phyloP scores from a whole-genome alignment of 2,329 filamentous ascomycete genomes.

The Phaeosphaeriaceae sp. region DNA sequence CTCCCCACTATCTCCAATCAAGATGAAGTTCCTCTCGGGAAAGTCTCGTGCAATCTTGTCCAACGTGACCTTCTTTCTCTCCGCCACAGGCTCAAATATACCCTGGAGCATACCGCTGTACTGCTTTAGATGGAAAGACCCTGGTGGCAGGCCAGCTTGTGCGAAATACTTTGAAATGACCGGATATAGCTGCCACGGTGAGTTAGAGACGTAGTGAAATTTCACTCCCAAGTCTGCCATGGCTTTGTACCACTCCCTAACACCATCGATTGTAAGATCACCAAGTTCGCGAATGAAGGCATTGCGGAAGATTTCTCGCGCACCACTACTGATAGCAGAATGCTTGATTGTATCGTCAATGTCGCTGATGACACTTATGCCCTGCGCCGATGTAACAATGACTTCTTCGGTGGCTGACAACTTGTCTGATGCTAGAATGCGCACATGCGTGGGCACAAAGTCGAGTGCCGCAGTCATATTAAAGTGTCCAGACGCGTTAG shows the following conservation, averaged over 20 bases:
- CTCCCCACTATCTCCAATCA: slow-evolving; percentile 95
- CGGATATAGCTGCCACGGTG: slow-evolving; percentile 96
- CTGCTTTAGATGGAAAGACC: slow-evolving; percentile 93
- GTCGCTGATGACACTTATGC: slow-evolving; percentile 93
- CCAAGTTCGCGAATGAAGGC: slow-evolving; percentile 87
- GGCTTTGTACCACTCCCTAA: slow-evolving; percentile 84
- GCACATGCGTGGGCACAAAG: slow-evolving; percentile 88
- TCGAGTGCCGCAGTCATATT: slow-evolving; percentile 78
- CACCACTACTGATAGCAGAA: slow-evolving; percentile 85
- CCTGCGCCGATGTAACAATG: slow-evolving; percentile 74
- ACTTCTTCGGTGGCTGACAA: slow-evolving; percentile 83
- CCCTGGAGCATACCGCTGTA: slow-evolving; percentile 97
- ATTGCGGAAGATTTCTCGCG: slow-evolving; percentile 94
- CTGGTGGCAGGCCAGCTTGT: slow-evolving; percentile 77
- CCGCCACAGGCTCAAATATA: slow-evolving; percentile 96
- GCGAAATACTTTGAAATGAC: slow-evolving; percentile 86
- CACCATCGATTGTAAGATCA: slow-evolving; percentile 84
- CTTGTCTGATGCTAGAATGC: slow-evolving; percentile 83
- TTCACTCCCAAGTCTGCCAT: slow-evolving; percentile 81
- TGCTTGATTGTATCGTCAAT: slow-evolving; percentile 98
- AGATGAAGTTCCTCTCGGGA: slow-evolving; percentile 83
- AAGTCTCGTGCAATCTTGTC: slow-evolving; percentile 89
- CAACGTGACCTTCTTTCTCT: slow-evolving; percentile 87
- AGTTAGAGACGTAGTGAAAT: slow-evolving; percentile 98
- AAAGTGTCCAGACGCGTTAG: slow-evolving; percentile 91